Evolutionary conservation across 108 stramenopile genomes (phyloP), one percentile per base, ranked within the genome.

Genomic region (Skeletonema potamos): DNA sequence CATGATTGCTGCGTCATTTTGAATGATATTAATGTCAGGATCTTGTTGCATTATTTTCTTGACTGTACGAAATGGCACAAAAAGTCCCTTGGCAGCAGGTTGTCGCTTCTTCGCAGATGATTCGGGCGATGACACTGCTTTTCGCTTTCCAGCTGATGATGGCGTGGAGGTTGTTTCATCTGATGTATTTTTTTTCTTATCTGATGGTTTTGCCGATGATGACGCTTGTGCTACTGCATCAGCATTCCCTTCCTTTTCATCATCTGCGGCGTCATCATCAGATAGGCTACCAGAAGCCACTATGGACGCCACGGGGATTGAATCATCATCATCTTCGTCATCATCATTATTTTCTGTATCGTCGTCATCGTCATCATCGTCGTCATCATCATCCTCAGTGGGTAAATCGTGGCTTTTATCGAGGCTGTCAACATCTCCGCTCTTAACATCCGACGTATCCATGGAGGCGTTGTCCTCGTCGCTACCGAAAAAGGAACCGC

Each of bases 1-100:
- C 81, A 95, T 72, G 39, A 92, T 91, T 1, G 91, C 91, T 0
- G 94, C 94, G 55, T 95, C 94, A 63, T 92, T 91, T 70, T 95
- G 94, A 22, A 95, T 91, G 55, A 88, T 94, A 2, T 85, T 88
- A 72, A 88, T 88, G 55, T 86, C 84, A 15, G 82, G 82, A 75
- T 95, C 90, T 48, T 88, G 60, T 64, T 95, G 92, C 94, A 95
- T 95, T 8, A 80, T 88, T 44, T 90, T 84, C 54, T 92, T 92
- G 33, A 92, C 84, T 6, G 89, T 80, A 5, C 94, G 87, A 69
- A 91, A 95, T 1, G 94, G 94, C 32, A 95, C 87, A 1, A 85
- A 78, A 8, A 95, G 80, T 28, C 87, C 89, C 58, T 84, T 76
- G 37, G 89, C 87, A 17, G 89, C 87, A 37, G 88, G 89, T 41